phyloP scores from a whole-genome alignment of 23 red algal genomes.

The Gracilaria caudata region DNA sequence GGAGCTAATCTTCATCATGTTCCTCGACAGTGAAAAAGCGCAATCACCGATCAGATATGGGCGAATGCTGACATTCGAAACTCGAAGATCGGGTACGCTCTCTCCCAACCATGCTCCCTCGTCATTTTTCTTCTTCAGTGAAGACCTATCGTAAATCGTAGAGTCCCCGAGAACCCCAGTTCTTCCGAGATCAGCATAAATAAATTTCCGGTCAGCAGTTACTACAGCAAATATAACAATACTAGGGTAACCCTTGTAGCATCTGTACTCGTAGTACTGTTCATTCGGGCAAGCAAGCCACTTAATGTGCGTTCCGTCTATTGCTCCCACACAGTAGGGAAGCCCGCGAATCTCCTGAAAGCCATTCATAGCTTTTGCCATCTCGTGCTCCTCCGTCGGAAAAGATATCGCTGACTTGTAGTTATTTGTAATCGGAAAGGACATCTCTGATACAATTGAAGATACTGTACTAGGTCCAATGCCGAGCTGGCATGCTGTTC shows the following conservation, averaged over 20 bases:
- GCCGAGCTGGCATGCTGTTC: background rate
- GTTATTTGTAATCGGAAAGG: background rate
- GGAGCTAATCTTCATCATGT: conserved; percentile 15
- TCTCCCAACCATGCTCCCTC: background rate
- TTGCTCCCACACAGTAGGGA: conserved; percentile 29
- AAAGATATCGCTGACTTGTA: background rate
- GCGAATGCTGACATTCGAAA: background rate
- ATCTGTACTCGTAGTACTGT: conserved; percentile 31
- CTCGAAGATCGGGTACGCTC: background rate
- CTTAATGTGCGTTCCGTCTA: conserved; percentile 21
- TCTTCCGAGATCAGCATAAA: conserved; percentile 2
- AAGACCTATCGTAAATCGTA: background rate
- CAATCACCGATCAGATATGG: conserved; percentile 38
- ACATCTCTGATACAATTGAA: background rate
- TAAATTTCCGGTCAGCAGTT: background rate
- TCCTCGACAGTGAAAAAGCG: background rate
- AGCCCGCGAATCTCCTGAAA: conserved; percentile 19
- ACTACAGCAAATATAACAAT: conserved; percentile 7
- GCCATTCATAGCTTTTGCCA: conserved; percentile 42
- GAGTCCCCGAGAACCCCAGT: conserved; percentile 30
- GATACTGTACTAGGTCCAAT: background rate
- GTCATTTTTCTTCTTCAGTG: conserved; percentile 28
- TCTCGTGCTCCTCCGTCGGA: background rate
- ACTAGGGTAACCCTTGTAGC: conserved; percentile 28
- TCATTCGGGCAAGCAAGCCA: background rate